phyloP scores from a whole-genome alignment of 23 red algal genomes.

The Gracilaria vermiculophylla region DNA sequence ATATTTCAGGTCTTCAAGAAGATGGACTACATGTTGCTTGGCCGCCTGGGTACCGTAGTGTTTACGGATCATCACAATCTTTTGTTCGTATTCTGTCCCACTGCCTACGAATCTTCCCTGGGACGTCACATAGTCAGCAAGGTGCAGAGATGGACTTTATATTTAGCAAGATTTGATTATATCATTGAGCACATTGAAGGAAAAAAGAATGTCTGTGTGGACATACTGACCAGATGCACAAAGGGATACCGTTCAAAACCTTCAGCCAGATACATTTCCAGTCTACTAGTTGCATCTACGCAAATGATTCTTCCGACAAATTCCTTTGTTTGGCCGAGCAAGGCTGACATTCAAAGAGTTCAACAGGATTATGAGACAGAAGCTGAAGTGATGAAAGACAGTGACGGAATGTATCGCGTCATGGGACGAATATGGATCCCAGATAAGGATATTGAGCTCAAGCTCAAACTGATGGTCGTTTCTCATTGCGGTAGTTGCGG shows the following conservation, averaged over 20 bases:
- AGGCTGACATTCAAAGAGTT: neutral
- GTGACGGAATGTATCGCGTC: neutral
- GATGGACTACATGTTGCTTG: constrained; percentile 9
- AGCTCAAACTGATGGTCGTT: neutral
- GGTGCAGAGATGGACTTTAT: constrained; percentile 35
- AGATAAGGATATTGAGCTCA: neutral
- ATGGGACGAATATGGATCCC: neutral
- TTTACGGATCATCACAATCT: constrained; percentile 49
- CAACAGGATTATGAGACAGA: neutral
- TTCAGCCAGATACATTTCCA: neutral
- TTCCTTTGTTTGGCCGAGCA: too few relatives aligned
- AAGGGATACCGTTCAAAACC: neutral
- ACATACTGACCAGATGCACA: neutral
- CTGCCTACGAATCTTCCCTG: neutral
- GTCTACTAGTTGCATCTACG: neutral
- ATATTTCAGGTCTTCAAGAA: constrained; percentile 1
- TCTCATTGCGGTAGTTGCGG: constrained; percentile 20
- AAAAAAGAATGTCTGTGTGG: neutral
- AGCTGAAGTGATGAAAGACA: too few relatives aligned
- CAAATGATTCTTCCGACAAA: too few relatives aligned
- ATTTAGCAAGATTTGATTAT: neutral
- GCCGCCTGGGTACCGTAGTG: neutral
- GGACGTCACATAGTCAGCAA: neutral
- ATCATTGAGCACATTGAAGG: constrained; percentile 32
- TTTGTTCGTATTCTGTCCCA: constrained; percentile 36